phyloP scores from a whole-genome alignment of 2,329 filamentous ascomycete genomes.

The Zasmidium cellare region DNA sequence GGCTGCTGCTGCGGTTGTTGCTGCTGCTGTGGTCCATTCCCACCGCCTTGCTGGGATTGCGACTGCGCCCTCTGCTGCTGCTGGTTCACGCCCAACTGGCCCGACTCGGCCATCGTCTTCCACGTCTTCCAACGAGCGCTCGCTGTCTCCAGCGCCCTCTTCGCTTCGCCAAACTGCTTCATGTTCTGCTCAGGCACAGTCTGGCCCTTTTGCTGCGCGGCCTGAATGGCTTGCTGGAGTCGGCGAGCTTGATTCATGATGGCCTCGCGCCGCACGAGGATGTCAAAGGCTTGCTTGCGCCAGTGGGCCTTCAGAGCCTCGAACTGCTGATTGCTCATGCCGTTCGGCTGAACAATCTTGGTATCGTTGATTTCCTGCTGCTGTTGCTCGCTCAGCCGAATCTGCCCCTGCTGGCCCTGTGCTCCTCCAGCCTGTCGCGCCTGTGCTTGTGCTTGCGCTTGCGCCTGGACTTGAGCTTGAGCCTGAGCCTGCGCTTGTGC shows the following conservation, averaged over 20 bases:
- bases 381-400: slow-evolving; percentile 6
- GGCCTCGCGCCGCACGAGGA: slow-evolving; percentile 16
- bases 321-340: slow-evolving; percentile 12
- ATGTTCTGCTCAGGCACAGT: slow-evolving; percentile 8
- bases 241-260: slow-evolving; percentile 13
- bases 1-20: slow-evolving; percentile 20
- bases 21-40: slow-evolving; percentile 19
- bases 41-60: slow-evolving; percentile 26
- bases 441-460: slow-evolving; percentile 9
- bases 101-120: slow-evolving; percentile 19
- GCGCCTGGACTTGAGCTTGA: slow-evolving; percentile 10
- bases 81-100: slow-evolving; percentile 8
- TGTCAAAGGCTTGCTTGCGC: slow-evolving; percentile 5
- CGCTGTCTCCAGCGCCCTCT: slow-evolving; percentile 13
- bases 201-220: slow-evolving; percentile 14
- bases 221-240: slow-evolving; percentile 10
- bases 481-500: slow-evolving; percentile 13
- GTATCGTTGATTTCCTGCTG: slow-evolving; percentile 13
- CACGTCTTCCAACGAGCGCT: slow-evolving; percentile 15
- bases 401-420: slow-evolving; percentile 8
- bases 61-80: slow-evolving; percentile 19
- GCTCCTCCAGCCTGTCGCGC: slow-evolving; percentile 22
- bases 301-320: slow-evolving; percentile 13
- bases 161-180: slow-evolving; percentile 15
- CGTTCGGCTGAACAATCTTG: slow-evolving; percentile 17